Evolutionary conservation across 768 basidiomycete genomes (phyloP).

Genomic region (Tulasnella sp.): DNA sequence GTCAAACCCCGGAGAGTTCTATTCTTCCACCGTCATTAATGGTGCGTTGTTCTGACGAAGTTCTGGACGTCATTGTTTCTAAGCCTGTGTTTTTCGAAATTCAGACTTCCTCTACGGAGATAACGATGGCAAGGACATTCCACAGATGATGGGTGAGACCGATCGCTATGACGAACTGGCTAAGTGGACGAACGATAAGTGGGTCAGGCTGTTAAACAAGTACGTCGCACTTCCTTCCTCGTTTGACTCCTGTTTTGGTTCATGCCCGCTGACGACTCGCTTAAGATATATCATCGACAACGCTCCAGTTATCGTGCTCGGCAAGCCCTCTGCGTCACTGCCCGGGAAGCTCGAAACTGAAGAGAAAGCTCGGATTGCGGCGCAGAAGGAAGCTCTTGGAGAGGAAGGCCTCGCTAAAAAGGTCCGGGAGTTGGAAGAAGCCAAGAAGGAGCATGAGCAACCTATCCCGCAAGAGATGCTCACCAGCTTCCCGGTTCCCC

Average conservation of each 20-base stretch:
- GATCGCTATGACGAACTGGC: slow-evolving; percentile 62
- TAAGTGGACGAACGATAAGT: slow-evolving; percentile 68
- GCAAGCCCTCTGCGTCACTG: slow-evolving; percentile 81
- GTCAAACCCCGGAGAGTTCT: slow-evolving; percentile 74
- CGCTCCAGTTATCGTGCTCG: slow-evolving; percentile 68
- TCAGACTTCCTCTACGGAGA: slow-evolving; percentile 80
- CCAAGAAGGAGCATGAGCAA: slow-evolving; percentile 80
- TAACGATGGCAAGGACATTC: slow-evolving; percentile 74
- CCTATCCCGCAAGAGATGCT: slow-evolving; percentile 79
- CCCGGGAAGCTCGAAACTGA: slow-evolving; percentile 74
- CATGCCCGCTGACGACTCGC: not conserved
- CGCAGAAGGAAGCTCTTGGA: slow-evolving; percentile 67
- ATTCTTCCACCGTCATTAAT: slow-evolving; percentile 66
- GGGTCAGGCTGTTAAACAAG: slow-evolving; percentile 73
- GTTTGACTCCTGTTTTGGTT: not conserved
- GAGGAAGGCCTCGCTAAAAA: slow-evolving; percentile 72
- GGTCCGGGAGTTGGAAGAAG: slow-evolving; percentile 63
- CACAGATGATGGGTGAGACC: slow-evolving; percentile 70
- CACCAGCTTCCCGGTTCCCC: slow-evolving; percentile 82
- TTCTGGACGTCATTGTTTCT: not conserved
- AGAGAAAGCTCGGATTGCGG: slow-evolving; percentile 71
- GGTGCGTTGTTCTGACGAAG: slow-evolving; percentile 16
- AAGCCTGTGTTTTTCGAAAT: not conserved
- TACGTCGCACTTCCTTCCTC: slow-evolving; percentile 37
- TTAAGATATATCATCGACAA: slow-evolving; percentile 74